A percentile compares a stretch with the other conserved stretches of the same genome.
phyloP scores from a whole-genome alignment of 495 filamentous ascomycete genomes.

The Hypoxylon perforatum region DNA sequence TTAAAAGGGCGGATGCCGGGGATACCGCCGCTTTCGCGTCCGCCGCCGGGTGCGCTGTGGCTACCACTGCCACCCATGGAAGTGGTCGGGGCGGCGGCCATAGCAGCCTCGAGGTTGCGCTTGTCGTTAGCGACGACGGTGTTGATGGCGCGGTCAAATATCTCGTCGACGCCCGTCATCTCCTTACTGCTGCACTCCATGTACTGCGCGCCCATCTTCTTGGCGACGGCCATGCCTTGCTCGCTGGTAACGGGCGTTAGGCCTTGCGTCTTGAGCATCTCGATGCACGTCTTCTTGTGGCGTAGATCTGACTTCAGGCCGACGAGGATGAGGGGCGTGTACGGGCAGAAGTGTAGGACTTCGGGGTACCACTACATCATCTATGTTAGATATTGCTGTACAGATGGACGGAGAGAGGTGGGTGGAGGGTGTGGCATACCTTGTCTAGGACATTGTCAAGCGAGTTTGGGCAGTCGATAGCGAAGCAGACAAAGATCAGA shows the following conservation, averaged over 20 bases:
- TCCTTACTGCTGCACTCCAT: slow-evolving; percentile 99
- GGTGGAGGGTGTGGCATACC: slow-evolving; percentile 62
- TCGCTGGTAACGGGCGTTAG: slow-evolving; percentile 92
- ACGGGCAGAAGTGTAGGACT: slow-evolving; percentile 98
- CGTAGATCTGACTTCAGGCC: slow-evolving; percentile 97
- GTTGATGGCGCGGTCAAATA: slow-evolving; percentile 89
- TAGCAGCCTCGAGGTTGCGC: slow-evolving; percentile 56
- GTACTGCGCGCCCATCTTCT: slow-evolving; percentile 92
- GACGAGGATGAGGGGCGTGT: slow-evolving; percentile 93
- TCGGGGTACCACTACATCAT: slow-evolving; percentile 91
- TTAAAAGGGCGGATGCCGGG: slow-evolving; percentile 52
- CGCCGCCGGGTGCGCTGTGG: slow-evolving; percentile 20
- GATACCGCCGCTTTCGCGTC: slow-evolving; percentile 42
- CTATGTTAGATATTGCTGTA: slow-evolving; percentile 21
- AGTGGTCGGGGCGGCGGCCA: slow-evolving; percentile 48
- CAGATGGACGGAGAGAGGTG: not conserved
- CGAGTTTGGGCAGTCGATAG: slow-evolving; percentile 97
- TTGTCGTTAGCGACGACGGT: slow-evolving; percentile 80
- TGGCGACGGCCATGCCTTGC: slow-evolving; percentile 87
- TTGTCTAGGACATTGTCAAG: slow-evolving; percentile 99
- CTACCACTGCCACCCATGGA: slow-evolving; percentile 15
- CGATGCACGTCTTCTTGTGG: slow-evolving; percentile 92
- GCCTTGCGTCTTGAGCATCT: slow-evolving; percentile 97
- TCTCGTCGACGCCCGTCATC: slow-evolving; percentile 93
- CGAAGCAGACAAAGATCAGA: slow-evolving; percentile 97